Evolutionary conservation across 768 basidiomycete genomes (phyloP).

Genomic region (Epithele typhae): DNA sequence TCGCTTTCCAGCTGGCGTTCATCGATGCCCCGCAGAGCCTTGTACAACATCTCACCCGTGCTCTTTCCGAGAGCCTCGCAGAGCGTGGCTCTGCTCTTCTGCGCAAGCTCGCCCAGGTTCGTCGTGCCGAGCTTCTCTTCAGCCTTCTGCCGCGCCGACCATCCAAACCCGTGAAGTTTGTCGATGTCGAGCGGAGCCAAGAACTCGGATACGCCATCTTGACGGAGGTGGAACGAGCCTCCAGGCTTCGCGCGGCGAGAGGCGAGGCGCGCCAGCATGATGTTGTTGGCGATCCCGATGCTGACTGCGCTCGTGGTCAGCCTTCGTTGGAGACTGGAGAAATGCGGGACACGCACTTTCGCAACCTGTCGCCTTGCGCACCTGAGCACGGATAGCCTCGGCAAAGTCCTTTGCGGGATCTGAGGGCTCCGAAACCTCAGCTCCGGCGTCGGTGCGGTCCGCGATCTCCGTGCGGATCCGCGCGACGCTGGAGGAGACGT

Average conservation of each 20-base stretch:
- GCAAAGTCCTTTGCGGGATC: slow-evolving; percentile 79
- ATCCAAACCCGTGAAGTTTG: slow-evolving; percentile 86
- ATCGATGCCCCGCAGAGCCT: slow-evolving; percentile 82
- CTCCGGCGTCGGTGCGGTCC: slow-evolving; percentile 24
- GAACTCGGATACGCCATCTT: slow-evolving; percentile 46
- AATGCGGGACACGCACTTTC: slow-evolving; percentile 51
- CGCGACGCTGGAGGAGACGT: slow-evolving; percentile 64
- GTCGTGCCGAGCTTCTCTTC: slow-evolving; percentile 72
- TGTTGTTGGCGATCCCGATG: slow-evolving; percentile 89
- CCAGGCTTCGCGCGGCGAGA: slow-evolving; percentile 91
- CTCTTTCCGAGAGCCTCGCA: slow-evolving; percentile 73
- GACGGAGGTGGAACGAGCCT: slow-evolving; percentile 70
- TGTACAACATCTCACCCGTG: slow-evolving; percentile 82
- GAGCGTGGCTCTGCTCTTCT: slow-evolving; percentile 59
- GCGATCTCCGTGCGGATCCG: slow-evolving; percentile 28
- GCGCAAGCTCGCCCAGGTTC: slow-evolving; percentile 62
- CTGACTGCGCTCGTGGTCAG: slow-evolving; percentile 50
- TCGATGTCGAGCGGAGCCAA: slow-evolving; percentile 69
- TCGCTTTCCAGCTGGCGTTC: slow-evolving; percentile 74
- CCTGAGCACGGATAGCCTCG: slow-evolving; percentile 72
- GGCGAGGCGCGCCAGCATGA: slow-evolving; percentile 89
- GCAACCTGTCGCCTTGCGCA: slow-evolving; percentile 77
- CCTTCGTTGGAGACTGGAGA: not conserved
- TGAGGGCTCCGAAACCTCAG: slow-evolving; percentile 7
- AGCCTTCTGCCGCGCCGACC: slow-evolving; percentile 71